phyloP scores from a whole-genome alignment of 768 basidiomycete genomes.

The Agaricus subrufescens region DNA sequence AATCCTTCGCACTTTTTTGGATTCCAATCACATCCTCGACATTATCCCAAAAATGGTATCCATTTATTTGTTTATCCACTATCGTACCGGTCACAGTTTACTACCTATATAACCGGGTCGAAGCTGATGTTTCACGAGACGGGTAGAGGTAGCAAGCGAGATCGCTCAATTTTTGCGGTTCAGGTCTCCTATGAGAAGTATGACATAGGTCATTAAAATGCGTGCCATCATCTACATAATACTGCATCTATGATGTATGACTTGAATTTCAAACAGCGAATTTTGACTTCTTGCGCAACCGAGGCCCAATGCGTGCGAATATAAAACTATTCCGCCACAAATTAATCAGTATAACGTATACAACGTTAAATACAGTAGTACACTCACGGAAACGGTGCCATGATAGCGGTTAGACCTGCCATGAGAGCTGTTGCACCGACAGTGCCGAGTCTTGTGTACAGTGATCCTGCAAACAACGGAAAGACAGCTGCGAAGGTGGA shows the following conservation, averaged over 20 bases:
- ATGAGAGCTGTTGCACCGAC: slow-evolving; percentile 72
- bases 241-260: not conserved
- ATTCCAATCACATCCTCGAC: too few relatives aligned
- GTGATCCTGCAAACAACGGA: slow-evolving; percentile 61
- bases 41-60: too few relatives aligned
- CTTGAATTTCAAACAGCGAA: slow-evolving; percentile 10
- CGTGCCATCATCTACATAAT: too few relatives aligned
- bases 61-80: too few relatives aligned
- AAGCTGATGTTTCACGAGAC: too few relatives aligned
- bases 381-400: slow-evolving; percentile 58
- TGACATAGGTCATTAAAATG: too few relatives aligned
- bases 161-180: too few relatives aligned
- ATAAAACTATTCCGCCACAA: slow-evolving; percentile 13
- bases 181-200: too few relatives aligned
- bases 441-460: slow-evolving; percentile 63
- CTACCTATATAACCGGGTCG: too few relatives aligned
- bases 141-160: too few relatives aligned
- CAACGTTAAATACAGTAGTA: not conserved
- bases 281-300: slow-evolving; percentile 18
- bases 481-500: slow-evolving; percentile 60
- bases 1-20: too few relatives aligned
- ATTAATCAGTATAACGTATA: slow-evolving; percentile 4
- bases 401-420: slow-evolving; percentile 55
- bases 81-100: too few relatives aligned
- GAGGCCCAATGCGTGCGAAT: slow-evolving; percentile 19